phyloP scores from a whole-genome alignment of 495 filamentous ascomycete genomes.

The Durotheca rogersii region DNA sequence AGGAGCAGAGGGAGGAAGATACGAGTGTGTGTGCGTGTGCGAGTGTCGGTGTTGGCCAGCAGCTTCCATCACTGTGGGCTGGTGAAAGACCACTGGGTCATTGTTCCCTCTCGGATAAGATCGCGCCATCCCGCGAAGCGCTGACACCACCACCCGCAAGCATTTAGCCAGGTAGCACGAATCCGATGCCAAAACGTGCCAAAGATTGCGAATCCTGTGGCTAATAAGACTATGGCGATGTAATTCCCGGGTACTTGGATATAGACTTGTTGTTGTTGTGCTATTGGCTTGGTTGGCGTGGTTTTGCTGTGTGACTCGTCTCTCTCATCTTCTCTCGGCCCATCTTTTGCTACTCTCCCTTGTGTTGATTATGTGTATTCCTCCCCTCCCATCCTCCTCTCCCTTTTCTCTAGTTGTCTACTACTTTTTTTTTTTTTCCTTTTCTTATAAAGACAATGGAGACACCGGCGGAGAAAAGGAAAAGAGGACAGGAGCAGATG shows the following conservation, averaged over 20 bases:
- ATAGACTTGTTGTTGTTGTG: background rate
- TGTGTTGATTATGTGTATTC: too few relatives aligned
- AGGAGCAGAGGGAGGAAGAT: too few relatives aligned
- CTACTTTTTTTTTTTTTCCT: slow-evolving; percentile 1
- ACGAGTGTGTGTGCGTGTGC: too few relatives aligned
- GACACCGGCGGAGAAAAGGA: too few relatives aligned
- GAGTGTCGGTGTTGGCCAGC: background rate
- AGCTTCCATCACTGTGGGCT: slow-evolving; percentile 12
- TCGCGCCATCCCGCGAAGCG: slow-evolving; percentile 36
- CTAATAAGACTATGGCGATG: slow-evolving; percentile 12
- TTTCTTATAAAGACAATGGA: too few relatives aligned
- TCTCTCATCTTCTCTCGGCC: too few relatives aligned
- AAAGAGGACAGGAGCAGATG: too few relatives aligned
- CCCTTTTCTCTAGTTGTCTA: slow-evolving; percentile 1
- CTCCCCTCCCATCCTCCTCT: too few relatives aligned
- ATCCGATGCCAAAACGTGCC: slow-evolving; percentile 13
- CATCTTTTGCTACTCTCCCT: too few relatives aligned
- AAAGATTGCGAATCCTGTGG: slow-evolving; percentile 19
- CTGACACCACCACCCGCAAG: slow-evolving; percentile 32
- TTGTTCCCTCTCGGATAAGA: slow-evolving; percentile 20
- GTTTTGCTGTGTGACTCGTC: too few relatives aligned
- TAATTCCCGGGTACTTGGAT: slow-evolving; percentile 2
- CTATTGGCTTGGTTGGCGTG: background rate
- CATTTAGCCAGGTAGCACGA: slow-evolving; percentile 31
- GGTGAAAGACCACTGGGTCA: slow-evolving; percentile 18